Evolutionary conservation across 257 asterid species (phyloP), one percentile per base, ranked within the genome.

Genomic region (Forsythia suspensa): DNA sequence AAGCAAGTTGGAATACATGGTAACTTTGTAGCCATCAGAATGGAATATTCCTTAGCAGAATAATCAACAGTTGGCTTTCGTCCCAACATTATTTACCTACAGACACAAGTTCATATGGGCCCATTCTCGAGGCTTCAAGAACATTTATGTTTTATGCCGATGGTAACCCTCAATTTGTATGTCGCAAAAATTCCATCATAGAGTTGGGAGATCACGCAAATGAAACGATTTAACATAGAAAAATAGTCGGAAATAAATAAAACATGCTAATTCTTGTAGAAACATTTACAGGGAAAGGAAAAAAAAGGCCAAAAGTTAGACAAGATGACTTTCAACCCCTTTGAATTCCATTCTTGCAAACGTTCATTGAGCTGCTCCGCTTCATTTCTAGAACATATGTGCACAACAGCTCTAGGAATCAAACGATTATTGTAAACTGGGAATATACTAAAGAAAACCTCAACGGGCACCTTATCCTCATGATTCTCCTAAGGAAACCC

Each of bases 81-180:
- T 93, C 81, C 99, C 99, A 3, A 89, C 97, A 89, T 93, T 96
- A 80, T 94, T 96, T 80, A 96, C 76, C 99, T 92, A 77, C 71
- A 79, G 36, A 68, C 59, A 75, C 44, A 67, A 80, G 21, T 55
- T 70, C 36, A 55, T 74, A 43, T 38, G 40, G 42, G 57, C 10
- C 57, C 76, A 84, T 38, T 70, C 71, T 76, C 80, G 65, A 37
- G 59, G 39, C 70, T 39, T 67, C 61, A 55, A 67, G 21, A 48
- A 73, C 18, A 51, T 16, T 51, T 12, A 16, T 51, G 21, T 51
- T 16, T 51, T 51, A 15, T 51, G 15, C 61, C 4, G 8, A 51
- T 51, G 8, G 8, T 4, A 51, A 51, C 16, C 16, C 61, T 13
- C 4, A 16, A 51, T 51, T 51, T 51, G 21, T 51, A 15, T 15